A percentile compares a stretch with the other conserved stretches of the same genome.
Conservation (phyloP, 148 eudicot genomes). For the Bassia scoparia region DNA sequence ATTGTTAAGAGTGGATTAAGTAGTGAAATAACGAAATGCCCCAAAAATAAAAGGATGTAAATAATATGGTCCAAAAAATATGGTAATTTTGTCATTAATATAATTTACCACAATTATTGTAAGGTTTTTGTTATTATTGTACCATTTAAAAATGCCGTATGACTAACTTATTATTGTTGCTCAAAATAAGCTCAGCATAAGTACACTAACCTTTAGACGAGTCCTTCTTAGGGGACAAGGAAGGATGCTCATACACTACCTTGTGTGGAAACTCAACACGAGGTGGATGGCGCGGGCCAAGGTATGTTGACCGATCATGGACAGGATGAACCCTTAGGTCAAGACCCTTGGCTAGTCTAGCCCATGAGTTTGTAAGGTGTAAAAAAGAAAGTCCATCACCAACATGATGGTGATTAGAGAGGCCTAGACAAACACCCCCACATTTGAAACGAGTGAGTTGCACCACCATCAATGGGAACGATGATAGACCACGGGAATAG, state of each 20-base stretch:
- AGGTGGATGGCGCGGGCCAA: constrained; percentile 34
- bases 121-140: no score
- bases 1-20: no score
- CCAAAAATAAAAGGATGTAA: no score
- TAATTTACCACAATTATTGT: no score
- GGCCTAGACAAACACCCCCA: constrained; percentile 39
- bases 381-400: constrained; percentile 25
- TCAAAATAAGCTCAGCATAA: no score
- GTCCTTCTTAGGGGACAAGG: neutral
- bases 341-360: constrained; percentile 32
- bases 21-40: no score
- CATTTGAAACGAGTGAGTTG: constrained; percentile 38
- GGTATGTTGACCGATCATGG: constrained; percentile 20
- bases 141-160: no score
- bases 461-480: constrained; percentile 16
- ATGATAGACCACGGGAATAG: constrained; percentile 17
- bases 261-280: constrained; percentile 31
- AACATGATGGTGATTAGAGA: constrained; percentile 28
- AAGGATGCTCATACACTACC: constrained; percentile 28
- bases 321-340: constrained; percentile 23
- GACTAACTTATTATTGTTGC: no score
- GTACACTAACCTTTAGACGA: neutral
- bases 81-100: no score
- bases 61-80: no score
- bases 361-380: constrained; percentile 29